Conservation (phyloP, 2,329 filamentous ascomycete species). For the Oidium heveae region DNA sequence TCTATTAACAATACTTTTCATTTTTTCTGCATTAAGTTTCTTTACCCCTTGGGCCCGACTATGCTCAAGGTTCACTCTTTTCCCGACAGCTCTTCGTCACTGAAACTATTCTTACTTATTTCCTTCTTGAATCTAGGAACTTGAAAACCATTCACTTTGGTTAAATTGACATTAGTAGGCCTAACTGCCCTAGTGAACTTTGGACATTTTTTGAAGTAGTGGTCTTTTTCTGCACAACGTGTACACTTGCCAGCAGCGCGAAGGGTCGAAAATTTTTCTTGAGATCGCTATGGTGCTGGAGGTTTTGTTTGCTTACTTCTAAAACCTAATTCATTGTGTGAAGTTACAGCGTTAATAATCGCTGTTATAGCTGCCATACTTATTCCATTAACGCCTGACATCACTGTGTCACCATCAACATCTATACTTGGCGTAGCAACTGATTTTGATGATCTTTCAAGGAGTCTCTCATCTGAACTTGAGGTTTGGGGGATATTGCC, state of each 20-base stretch:
- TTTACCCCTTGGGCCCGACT: neutral
- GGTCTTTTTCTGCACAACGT: too few relatives aligned
- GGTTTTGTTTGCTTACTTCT: neutral
- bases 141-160: neutral
- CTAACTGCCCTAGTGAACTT: neutral
- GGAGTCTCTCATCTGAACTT: neutral
- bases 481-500: neutral
- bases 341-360: neutral
- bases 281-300: neutral
- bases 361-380: neutral
- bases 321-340: neutral
- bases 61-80: neutral
- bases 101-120: too few relatives aligned
- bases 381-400: neutral
- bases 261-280: neutral
- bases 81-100: neutral
- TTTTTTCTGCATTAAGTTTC: neutral
- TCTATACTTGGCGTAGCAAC: neutral
- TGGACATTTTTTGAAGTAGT: neutral
- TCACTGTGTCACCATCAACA: neutral
- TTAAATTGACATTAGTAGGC: neutral
- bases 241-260: neutral
- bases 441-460: neutral
- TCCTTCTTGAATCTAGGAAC: too few relatives aligned
- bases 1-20: neutral